Conservation (phyloP, 257 asterid genomes). For the Ophiorrhiza pumila region DNA sequence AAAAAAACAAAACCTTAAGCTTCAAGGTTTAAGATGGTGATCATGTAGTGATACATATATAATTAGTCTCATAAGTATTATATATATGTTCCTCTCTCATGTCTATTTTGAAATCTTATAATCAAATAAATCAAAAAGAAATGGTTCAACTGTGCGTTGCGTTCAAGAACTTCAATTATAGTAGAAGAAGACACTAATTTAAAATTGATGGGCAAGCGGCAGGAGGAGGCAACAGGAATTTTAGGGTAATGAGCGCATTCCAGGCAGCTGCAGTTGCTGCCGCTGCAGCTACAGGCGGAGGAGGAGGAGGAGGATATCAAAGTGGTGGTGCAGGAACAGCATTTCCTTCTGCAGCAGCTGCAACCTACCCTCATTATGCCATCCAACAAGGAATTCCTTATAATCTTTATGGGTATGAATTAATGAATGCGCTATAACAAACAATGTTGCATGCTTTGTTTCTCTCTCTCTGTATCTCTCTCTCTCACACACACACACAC, state of each 20-base stretch:
- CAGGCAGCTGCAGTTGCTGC: slow-evolving; percentile 23
- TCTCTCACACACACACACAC: background rate
- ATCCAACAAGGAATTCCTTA: slow-evolving; percentile 96
- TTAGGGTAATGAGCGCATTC: slow-evolving; percentile 67
- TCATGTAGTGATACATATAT: too few relatives aligned
- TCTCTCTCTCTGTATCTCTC: background rate
- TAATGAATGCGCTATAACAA: background rate
- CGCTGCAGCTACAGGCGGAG: slow-evolving; percentile 8
- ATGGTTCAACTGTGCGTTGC: too few relatives aligned
- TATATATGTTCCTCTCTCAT: too few relatives aligned
- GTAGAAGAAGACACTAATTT: too few relatives aligned
- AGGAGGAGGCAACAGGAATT: slow-evolving; percentile 65
- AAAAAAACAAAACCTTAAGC: too few relatives aligned
- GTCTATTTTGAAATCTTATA: too few relatives aligned
- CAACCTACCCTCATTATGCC: slow-evolving; percentile 82
- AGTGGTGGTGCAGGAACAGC: slow-evolving; percentile 44
- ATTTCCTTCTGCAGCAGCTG: slow-evolving; percentile 51
- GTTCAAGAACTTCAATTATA: too few relatives aligned
- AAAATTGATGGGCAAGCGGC: too few relatives aligned
- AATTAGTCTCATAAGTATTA: too few relatives aligned
- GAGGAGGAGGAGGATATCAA: slow-evolving; percentile 38
- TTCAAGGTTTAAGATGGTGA: too few relatives aligned
- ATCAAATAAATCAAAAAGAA: too few relatives aligned
- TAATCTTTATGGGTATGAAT: slow-evolving; percentile 76
- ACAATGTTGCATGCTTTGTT: background rate